Conservation (phyloP, 768 basidiomycete species). For the Pleurotus platypus region DNA sequence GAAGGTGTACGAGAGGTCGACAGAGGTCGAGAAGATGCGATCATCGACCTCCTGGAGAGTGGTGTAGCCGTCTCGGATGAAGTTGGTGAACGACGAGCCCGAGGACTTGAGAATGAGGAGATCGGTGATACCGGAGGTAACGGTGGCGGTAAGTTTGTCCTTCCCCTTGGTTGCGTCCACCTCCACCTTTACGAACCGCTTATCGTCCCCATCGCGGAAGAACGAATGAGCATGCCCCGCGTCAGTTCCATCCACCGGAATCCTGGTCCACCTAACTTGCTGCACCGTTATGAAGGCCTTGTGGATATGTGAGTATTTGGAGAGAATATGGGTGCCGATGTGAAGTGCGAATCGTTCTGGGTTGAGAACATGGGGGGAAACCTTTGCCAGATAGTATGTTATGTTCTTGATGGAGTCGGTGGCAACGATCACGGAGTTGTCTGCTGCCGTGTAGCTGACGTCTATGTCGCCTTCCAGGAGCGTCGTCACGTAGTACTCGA, state of each 20-base stretch:
- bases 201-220: slow-evolving; percentile 88
- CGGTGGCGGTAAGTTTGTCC: slow-evolving; percentile 54
- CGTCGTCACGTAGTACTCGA: slow-evolving; percentile 80
- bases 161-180: slow-evolving; percentile 65
- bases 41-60: slow-evolving; percentile 82
- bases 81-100: slow-evolving; percentile 81
- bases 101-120: slow-evolving; percentile 88
- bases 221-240: slow-evolving; percentile 75
- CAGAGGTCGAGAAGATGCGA: slow-evolving; percentile 85
- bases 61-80: slow-evolving; percentile 85
- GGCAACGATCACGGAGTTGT: slow-evolving; percentile 85
- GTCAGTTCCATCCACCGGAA: slow-evolving; percentile 41
- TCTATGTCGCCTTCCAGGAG: slow-evolving; percentile 83
- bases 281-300: slow-evolving; percentile 71
- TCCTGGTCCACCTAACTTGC: slow-evolving; percentile 82
- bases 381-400: slow-evolving; percentile 78
- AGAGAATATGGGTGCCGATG: slow-evolving; percentile 77
- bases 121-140: slow-evolving; percentile 73
- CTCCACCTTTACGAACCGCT: slow-evolving; percentile 60
- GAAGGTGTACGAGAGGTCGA: slow-evolving; percentile 76
- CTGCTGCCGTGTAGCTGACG: slow-evolving; percentile 81
- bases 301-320: slow-evolving; percentile 72
- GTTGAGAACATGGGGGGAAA: slow-evolving; percentile 79
- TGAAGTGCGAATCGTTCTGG: slow-evolving; percentile 88
- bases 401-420: slow-evolving; percentile 88